These are phyloP conservation scores for Lactifluus piperatus DNA, from an alignment of 768 basidiomycete species.

Conservation along the genomic window DNA sequence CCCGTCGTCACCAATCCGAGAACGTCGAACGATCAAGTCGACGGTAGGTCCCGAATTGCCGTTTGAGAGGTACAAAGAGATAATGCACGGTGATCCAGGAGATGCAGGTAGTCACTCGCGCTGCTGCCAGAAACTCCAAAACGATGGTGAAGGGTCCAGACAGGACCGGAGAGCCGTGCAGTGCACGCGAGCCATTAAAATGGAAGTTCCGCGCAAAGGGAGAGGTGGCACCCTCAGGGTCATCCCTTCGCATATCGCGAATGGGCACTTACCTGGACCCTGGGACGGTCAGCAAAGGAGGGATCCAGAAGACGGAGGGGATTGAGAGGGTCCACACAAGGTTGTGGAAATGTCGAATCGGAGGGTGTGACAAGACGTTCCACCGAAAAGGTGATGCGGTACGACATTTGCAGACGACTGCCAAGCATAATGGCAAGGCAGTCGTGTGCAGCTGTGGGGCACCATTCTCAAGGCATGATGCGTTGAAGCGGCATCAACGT, in stretches of 20 bases:
- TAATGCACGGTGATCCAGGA: neutral
- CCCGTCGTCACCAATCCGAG: neutral
- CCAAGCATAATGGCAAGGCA: conserved; percentile 12
- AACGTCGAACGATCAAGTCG: neutral
- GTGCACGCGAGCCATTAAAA: no score
- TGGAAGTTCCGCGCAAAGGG: conserved; percentile 7
- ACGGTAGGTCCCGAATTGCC: conserved; percentile 3
- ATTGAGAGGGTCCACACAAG: conserved; percentile 11
- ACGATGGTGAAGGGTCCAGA: conserved; percentile 5
- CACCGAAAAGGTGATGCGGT: conserved; percentile 12
- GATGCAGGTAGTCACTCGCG: conserved; percentile 3
- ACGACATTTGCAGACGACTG: conserved; percentile 14
- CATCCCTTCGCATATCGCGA: neutral
- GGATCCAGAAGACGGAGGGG: neutral
- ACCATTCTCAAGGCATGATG: conserved; percentile 13
- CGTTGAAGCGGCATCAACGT: conserved; percentile 16
- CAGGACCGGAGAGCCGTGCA: no score
- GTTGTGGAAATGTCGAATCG: conserved; percentile 14
- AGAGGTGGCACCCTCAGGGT: neutral
- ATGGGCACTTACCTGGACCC: neutral
- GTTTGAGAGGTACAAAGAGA: neutral
- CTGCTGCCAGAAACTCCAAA: neutral
- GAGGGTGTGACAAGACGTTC: conserved; percentile 12
- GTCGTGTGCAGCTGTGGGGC: conserved; percentile 15
- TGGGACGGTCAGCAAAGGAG: neutral